Evolutionary conservation across 176 grass and related monocot species (phyloP).

Genomic region (Carex scoparia): DNA sequence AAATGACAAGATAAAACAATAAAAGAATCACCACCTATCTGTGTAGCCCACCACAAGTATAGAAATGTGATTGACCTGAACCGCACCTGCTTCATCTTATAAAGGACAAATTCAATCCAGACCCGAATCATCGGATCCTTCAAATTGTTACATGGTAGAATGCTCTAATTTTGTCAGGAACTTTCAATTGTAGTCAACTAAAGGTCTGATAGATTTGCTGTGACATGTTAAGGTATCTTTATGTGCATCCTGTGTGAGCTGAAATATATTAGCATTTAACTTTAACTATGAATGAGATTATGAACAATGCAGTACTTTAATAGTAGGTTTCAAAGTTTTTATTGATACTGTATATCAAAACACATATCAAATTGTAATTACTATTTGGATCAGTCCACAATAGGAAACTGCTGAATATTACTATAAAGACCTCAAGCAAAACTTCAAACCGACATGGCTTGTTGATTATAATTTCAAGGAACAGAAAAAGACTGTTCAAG

Average conservation of each 20-base stretch:
- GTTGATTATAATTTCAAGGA: background rate
- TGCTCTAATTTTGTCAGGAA: background rate
- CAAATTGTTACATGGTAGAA: background rate
- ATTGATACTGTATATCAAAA: background rate
- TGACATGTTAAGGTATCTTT: background rate
- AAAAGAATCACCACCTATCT: background rate
- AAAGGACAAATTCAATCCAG: background rate
- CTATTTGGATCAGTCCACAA: background rate
- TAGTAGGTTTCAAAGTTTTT: background rate
- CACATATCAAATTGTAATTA: background rate
- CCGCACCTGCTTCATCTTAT: background rate
- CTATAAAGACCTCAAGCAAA: background rate
- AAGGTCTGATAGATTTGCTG: background rate
- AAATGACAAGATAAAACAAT: background rate
- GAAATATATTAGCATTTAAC: background rate
- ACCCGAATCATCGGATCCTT: background rate
- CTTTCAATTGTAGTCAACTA: background rate
- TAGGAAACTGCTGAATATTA: background rate
- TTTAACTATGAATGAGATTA: background rate
- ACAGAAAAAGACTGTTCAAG: background rate
- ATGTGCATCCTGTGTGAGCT: background rate
- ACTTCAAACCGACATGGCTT: background rate
- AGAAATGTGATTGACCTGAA: background rate
- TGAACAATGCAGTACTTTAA: background rate
- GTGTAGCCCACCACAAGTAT: background rate